Percentiles rank a stretch among this genome's conserved stretches.
These are phyloP conservation scores for Amanita rimosa DNA, from an alignment of 768 basidiomycete genomes.

Conservation along the genomic window DNA sequence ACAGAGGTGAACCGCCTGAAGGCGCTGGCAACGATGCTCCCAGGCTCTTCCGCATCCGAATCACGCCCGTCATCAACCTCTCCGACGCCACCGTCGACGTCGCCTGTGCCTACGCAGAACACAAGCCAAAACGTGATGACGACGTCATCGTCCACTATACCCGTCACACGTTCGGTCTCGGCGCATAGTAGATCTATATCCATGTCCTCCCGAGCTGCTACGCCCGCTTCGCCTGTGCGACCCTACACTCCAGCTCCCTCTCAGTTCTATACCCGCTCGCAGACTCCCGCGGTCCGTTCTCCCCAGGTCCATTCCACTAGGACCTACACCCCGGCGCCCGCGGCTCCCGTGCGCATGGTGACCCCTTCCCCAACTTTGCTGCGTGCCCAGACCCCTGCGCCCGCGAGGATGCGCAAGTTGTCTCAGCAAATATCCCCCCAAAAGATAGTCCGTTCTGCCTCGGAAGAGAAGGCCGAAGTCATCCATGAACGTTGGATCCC, in stretches of 20 bases:
- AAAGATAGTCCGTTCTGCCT: conserved; percentile 48
- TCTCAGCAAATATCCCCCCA: conserved; percentile 37
- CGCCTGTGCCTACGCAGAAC: conserved; percentile 24
- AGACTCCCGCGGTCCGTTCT: conserved; percentile 15
- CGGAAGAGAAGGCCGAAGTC: conserved; percentile 49
- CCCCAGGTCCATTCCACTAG: conserved; percentile 17
- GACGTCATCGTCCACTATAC: conserved; percentile 24
- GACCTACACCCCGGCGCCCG: conserved; percentile 19
- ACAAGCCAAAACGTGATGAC: conserved; percentile 23
- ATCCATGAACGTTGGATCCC: conserved; percentile 61
- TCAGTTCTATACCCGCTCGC: conserved; percentile 16
- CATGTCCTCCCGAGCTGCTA: conserved; percentile 36
- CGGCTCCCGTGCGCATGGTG: conserved; percentile 17
- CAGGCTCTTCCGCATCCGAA: conserved; percentile 21
- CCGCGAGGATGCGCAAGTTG: conserved; percentile 36
- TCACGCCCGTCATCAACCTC: conserved; percentile 23
- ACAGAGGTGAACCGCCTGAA: conserved; percentile 52
- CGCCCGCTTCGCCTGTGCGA: conserved; percentile 24
- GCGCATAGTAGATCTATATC: conserved; percentile 50
- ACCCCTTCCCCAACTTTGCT: conserved; percentile 14
- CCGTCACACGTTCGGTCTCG: conserved; percentile 40
- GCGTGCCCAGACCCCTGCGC: conserved; percentile 17
- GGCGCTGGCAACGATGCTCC: conserved; percentile 32
- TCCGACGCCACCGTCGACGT: conserved; percentile 21
- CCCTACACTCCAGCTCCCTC: conserved; percentile 25